Percentiles rank a stretch among this genome's conserved stretches.
These are phyloP conservation scores for Zychaea mexicana DNA, from an alignment of 371 early-diverging fungal genomes.

Conservation along the genomic window DNA sequence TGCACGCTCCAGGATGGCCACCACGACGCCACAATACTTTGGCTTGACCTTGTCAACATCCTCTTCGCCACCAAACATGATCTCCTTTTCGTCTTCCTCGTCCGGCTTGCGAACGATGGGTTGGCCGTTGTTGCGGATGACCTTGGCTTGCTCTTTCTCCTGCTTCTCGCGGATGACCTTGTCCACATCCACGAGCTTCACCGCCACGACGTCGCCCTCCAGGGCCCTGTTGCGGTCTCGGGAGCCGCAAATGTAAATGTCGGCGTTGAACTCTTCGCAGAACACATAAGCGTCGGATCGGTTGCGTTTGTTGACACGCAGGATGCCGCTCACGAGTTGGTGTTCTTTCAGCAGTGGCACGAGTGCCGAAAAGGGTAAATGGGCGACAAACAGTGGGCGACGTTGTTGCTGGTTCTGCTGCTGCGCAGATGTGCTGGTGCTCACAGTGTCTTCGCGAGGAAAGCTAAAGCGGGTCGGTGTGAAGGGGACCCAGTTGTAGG, in stretches of 20 bases:
- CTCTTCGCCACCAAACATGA: constrained; percentile 54
- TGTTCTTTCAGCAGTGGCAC: constrained; percentile 46
- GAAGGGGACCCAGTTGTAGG: constrained; percentile 27
- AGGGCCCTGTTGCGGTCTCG: constrained; percentile 83
- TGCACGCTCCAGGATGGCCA: constrained; percentile 66
- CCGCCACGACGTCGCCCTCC: constrained; percentile 85
- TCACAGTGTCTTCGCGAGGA: constrained; percentile 30
- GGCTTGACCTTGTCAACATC: constrained; percentile 56
- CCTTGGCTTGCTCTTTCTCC: constrained; percentile 52
- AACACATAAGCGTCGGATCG: constrained; percentile 86
- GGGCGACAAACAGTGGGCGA: constrained; percentile 55
- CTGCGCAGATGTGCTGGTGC: background rate
- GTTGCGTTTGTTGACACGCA: constrained; percentile 84
- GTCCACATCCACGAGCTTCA: constrained; percentile 69
- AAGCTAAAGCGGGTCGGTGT: constrained; percentile 28
- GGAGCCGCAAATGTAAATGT: constrained; percentile 81
- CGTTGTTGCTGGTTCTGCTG: constrained; percentile 27
- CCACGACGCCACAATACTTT: constrained; percentile 65
- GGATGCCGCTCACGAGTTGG: constrained; percentile 60
- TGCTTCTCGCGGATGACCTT: constrained; percentile 58
- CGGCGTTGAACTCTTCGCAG: constrained; percentile 60
- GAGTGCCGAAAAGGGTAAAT: constrained; percentile 55
- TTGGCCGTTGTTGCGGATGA: constrained; percentile 45
- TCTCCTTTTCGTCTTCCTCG: constrained; percentile 59
- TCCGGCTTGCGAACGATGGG: constrained; percentile 44